phyloP scores from a whole-genome alignment of 441 rosid species.

The Corymbia citriodora region DNA sequence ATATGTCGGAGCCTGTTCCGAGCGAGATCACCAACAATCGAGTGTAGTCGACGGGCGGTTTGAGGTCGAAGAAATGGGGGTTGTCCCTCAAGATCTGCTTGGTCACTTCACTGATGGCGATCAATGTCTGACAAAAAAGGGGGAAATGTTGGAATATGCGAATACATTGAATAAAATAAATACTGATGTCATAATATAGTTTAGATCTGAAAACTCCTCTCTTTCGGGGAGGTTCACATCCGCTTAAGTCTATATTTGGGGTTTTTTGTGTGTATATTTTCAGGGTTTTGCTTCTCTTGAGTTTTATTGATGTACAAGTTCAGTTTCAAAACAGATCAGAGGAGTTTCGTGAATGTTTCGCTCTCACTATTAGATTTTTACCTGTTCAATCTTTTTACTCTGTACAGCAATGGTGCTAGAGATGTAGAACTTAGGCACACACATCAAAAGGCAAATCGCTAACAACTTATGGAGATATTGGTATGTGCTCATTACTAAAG shows the following conservation, averaged over 20 bases:
- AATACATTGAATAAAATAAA: neutral
- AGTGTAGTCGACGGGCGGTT: slow-evolving; percentile 11
- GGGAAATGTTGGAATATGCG: neutral
- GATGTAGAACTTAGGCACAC: accelerated
- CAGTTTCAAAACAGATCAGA: neutral
- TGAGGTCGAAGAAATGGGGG: neutral
- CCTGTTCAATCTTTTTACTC: neutral
- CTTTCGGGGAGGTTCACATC: neutral
- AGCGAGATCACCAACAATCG: slow-evolving; percentile 23
- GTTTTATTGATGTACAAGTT: neutral
- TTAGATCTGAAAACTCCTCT: neutral
- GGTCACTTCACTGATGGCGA: neutral
- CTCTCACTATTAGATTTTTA: accelerated
- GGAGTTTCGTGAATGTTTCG: neutral
- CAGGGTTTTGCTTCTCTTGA: neutral
- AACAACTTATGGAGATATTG: neutral
- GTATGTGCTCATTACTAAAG: neutral
- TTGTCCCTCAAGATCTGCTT: neutral
- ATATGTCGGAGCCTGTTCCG: slow-evolving; percentile 30
- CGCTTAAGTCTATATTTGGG: neutral
- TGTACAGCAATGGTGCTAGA: neutral
- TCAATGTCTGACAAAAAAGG: neutral
- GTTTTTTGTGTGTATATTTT: too few species aligned
- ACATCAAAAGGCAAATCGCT: too few species aligned
- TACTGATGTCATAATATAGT: neutral